Evolutionary conservation across 2,329 filamentous ascomycete genomes (phyloP), one percentile per base, ranked within the genome.

Genomic region (Calonectria montana): DNA sequence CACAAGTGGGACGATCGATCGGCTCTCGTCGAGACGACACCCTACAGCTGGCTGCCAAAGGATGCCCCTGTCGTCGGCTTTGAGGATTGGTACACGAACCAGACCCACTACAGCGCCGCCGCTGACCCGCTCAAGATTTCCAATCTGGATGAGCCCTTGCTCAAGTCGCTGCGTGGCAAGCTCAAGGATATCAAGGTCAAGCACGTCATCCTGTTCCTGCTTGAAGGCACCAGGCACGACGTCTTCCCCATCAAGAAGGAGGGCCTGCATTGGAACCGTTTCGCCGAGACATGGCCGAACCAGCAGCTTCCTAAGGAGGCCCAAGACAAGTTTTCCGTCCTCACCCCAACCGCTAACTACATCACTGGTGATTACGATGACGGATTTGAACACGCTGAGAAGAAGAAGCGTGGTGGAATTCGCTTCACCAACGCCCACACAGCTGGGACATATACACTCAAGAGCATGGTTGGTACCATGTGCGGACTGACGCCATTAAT

Each of bases 211-310:
- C 72, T 87, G n/a, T 66, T 87, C 2, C 81, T 85, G n/a, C 78
- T 87, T 2, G 86, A 87, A 67, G 86, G 85, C 50, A 86, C 85
- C 0, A 81, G 86, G 23, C 83, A 83, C 4, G 86, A 87, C 62
- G 82, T 87, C 3, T 87, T 87, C 29, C 86, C 86, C 0, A 74
- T 87, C 29, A 85, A 86, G 43, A 84, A 84, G 67, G 78, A 81
- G 1, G 83, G 82, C 6, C 71, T 84, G 41, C 83, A 86, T 21
- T 83, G 81, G 73, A 77, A 83, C 5, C 81, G 81, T 1, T 78
- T 84, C 0, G 73, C 77, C 3, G 74, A 81, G 2, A 84, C 83
- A 1, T 80, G 79, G 16, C 77, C 80, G 9, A 74, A 83, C 4
- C 74, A 78, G 12, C 76, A 76, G 1, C 61, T 87, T 0, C 85